phyloP scores from a whole-genome alignment of 192 early-diverging fungal genomes.

The Pilaira anomala region DNA sequence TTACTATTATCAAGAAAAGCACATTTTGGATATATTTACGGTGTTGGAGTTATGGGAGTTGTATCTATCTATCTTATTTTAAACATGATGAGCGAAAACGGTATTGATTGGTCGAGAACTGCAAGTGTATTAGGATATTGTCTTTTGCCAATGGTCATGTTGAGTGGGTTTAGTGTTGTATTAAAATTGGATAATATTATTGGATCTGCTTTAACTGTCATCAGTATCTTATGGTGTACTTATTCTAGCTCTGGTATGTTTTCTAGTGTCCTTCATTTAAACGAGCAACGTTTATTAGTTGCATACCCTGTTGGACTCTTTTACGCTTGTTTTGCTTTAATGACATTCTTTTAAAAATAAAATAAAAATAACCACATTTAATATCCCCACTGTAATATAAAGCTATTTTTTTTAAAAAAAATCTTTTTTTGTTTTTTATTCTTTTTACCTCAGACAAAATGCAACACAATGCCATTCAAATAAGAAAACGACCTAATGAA shows the following conservation, averaged over 20 bases:
- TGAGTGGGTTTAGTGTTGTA: constrained; percentile 73
- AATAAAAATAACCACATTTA: too few relatives aligned
- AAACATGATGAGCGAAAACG: constrained; percentile 90
- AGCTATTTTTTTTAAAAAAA: too few relatives aligned
- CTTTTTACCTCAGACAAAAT: neutral
- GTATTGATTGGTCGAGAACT: constrained; percentile 82
- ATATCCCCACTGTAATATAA: too few relatives aligned
- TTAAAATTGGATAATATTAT: constrained; percentile 63
- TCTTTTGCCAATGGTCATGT: constrained; percentile 89
- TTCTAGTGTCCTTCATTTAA: constrained; percentile 86
- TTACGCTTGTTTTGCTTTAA: constrained; percentile 90
- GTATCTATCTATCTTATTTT: constrained; percentile 82
- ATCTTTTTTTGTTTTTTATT: too few relatives aligned
- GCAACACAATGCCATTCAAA: constrained; percentile 11
- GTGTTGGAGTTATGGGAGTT: constrained; percentile 86
- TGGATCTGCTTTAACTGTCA: constrained; percentile 57
- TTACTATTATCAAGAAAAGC: constrained; percentile 81
- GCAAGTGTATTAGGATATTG: constrained; percentile 98
- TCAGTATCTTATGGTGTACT: constrained; percentile 93
- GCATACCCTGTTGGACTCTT: constrained; percentile 92
- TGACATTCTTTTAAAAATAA: constrained; percentile 76
- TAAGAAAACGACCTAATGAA: constrained; percentile 24
- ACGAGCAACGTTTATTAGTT: constrained; percentile 88
- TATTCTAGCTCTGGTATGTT: constrained; percentile 85
- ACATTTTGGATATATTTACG: constrained; percentile 98